Evolutionary conservation across 108 stramenopile genomes (phyloP), one percentile per base, ranked within the genome.

Genomic region (Epithemia pelagica): DNA sequence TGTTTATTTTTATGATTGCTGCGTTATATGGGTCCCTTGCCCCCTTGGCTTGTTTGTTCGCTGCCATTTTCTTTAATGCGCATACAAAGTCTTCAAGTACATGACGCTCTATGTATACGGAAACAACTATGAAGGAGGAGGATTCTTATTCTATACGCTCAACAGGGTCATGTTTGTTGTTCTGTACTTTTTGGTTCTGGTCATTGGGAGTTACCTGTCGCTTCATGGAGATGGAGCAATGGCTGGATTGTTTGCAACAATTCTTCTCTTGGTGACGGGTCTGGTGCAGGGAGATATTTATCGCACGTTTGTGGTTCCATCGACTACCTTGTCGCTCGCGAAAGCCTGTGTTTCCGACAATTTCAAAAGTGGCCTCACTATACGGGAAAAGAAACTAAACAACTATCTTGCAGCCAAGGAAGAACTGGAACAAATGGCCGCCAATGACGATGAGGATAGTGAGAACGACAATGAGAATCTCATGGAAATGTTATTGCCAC

Each of bases 61-160:
- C 77, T 66, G 75, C 80, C 18, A 23, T 78, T 23, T 84, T 79
- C 60, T 84, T 82, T 51, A 77, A 66, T 29, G 69, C 7, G 76
- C 79, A 31, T 70, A 73, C 15, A 85, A 85, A 61, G 76, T 82
- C 2, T 79, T 80, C 59, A 79, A 77, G 2, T 79, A 80, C 67
- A 75, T 82, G 61, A 81, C 65, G 7, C 37, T 72, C n/a, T 85
- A 72, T 54, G 68, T 82, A 2, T 85, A 82, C 58, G 74, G 70
- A 21, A 73, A 82, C 54, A 71, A 67, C 0, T 80, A 74, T 53
- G 81, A 82, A 30, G 79, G 81, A 30, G 84, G 84, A 19, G 84
- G 84, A 20, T 75, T 68, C 31, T 60, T 80, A 15, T 77, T 85
- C 62, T 82, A 75, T 57, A 74, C 77, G 23, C 72, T 81, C 71